Conservation (phyloP, 306 rosid species). For the Chamaecrista fasciculata region DNA sequence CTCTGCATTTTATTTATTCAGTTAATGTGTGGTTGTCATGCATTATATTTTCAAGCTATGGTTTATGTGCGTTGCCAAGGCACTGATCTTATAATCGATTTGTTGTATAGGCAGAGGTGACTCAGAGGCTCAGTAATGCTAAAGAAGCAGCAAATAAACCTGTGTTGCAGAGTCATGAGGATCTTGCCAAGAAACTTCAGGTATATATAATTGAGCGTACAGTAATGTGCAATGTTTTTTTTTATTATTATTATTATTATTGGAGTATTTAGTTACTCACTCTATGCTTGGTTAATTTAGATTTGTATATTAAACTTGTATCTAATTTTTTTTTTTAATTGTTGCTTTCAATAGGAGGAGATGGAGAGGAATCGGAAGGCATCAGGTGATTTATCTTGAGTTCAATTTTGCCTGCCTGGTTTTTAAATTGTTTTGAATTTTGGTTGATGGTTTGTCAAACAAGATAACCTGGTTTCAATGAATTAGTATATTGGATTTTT, state of each 20-base stretch:
- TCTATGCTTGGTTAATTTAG: neutral
- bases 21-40: neutral
- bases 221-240: no score
- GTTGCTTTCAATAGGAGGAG: slow-evolving; percentile 40
- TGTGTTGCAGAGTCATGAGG: slow-evolving; percentile 77
- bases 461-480: neutral
- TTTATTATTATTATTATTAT: neutral
- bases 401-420: slow-evolving; percentile 2
- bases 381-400: slow-evolving; percentile 33
- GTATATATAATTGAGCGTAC: slow-evolving; percentile 36
- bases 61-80: slow-evolving; percentile 1
- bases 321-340: neutral
- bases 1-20: slow-evolving; percentile 1
- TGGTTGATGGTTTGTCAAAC: neutral
- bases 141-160: slow-evolving; percentile 78
- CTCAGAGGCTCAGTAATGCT: slow-evolving; percentile 82
- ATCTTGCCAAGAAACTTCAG: slow-evolving; percentile 95
- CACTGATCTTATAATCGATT: slow-evolving; percentile 19
- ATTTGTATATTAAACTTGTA: neutral
- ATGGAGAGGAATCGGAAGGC: slow-evolving; percentile 43
- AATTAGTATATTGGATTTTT: slow-evolving; percentile 2
- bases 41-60: neutral
- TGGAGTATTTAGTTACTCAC: neutral
- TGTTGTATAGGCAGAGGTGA: slow-evolving; percentile 80
- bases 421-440: slow-evolving; percentile 15